Conservation (phyloP, 83 land plant genomes). For the Picea abies region DNA sequence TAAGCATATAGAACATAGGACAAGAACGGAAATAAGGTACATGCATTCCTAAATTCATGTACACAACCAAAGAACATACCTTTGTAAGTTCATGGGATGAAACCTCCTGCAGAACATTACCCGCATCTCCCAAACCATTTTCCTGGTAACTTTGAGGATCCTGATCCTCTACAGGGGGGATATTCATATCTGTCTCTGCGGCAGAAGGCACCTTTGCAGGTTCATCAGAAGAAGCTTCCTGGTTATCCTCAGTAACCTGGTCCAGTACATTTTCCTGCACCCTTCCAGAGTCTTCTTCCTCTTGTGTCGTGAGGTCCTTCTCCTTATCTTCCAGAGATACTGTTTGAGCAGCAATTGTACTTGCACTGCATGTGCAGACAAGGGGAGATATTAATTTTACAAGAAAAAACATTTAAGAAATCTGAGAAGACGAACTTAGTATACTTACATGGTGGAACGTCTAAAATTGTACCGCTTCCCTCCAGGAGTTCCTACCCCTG, state of each 20-base stretch:
- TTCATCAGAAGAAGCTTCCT: background rate
- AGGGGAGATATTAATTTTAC: background rate
- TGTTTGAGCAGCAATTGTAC: background rate
- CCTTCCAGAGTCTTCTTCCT: constrained; percentile 1
- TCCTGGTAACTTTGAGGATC: constrained; percentile 16
- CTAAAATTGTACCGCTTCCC: constrained; percentile 83
- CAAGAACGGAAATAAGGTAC: background rate
- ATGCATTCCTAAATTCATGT: background rate
- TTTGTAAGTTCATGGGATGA: constrained; percentile 24
- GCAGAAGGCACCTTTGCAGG: background rate
- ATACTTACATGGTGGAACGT: constrained; percentile 78
- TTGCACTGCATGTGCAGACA: constrained; percentile 1
- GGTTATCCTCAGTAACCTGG: background rate
- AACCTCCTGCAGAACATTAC: constrained; percentile 22
- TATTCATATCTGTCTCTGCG: constrained; percentile 10
- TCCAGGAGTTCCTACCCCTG: constrained; percentile 35
- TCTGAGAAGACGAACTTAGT: background rate
- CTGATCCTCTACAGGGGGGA: constrained; percentile 11
- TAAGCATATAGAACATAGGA: background rate
- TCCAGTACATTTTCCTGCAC: background rate
- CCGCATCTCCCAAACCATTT: constrained; percentile 14
- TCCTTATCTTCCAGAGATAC: background rate
- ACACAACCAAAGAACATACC: background rate
- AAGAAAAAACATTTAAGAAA: background rate
- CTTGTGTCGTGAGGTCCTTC: background rate